A percentile compares a stretch with the other conserved stretches of the same genome.
Conservation (phyloP, 805 yeast species). For the Saccharomycopsis fermentans region DNA sequence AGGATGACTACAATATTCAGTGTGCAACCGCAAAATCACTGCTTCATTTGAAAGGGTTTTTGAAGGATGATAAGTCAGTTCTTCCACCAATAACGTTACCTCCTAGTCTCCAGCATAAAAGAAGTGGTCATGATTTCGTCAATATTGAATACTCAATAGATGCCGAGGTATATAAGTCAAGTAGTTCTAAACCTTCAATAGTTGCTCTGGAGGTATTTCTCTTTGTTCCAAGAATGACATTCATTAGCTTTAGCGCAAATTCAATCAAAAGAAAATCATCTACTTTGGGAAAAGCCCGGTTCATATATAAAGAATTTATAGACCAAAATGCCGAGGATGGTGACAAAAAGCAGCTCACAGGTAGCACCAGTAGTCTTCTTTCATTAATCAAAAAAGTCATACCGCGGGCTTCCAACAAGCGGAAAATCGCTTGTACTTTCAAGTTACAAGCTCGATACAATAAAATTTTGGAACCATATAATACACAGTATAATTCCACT, state of each 20-base stretch:
- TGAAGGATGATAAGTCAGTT: constrained; percentile 13
- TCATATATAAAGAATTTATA: constrained; percentile 5
- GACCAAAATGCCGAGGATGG: not conserved
- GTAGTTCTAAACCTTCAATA: constrained; percentile 10
- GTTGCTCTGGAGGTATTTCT: constrained; percentile 3
- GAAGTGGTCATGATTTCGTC: constrained; percentile 6
- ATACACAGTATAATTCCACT: constrained; percentile 10
- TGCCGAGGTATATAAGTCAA: constrained; percentile 7
- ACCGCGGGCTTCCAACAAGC: not conserved
- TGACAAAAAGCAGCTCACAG: not conserved
- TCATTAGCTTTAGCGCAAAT: constrained; percentile 10
- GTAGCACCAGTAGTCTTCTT: constrained; percentile 1
- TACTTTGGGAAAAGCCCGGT: constrained; percentile 2
- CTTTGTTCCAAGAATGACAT: constrained; percentile 14
- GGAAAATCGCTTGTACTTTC: constrained; percentile 2
- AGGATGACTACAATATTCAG: constrained; percentile 11
- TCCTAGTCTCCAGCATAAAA: constrained; percentile 11
- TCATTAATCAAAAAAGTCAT: constrained; percentile 7
- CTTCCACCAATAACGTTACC: constrained; percentile 14
- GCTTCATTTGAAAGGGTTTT: constrained; percentile 16
- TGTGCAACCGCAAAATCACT: constrained; percentile 8
- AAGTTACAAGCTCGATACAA: constrained; percentile 10
- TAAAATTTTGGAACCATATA: constrained; percentile 14
- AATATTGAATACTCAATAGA: constrained; percentile 13
- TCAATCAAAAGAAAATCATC: not conserved